Conservation (phyloP, 2,329 filamentous ascomycete species). For the Fusarium fracticaudum region DNA sequence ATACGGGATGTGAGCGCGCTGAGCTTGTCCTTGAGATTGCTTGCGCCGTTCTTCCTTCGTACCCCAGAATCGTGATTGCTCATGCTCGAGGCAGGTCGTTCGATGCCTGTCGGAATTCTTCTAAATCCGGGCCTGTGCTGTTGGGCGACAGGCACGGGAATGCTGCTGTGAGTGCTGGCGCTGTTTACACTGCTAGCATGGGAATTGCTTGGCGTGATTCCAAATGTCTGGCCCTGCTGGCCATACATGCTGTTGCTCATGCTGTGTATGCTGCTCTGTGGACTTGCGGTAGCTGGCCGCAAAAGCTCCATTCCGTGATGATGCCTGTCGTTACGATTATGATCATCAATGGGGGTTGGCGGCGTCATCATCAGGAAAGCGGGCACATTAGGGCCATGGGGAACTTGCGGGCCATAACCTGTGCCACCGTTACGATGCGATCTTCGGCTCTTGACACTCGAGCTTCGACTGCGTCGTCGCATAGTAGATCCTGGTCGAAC, state of each 20-base stretch:
- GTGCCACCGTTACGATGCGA: conserved; percentile 53
- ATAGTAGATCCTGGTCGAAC: conserved; percentile 53
- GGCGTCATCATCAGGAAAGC: conserved; percentile 60
- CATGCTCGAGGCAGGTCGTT: conserved; percentile 48
- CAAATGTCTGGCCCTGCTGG: conserved; percentile 11
- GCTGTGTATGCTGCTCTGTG: conserved; percentile 36
- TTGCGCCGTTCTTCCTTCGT: conserved; percentile 43
- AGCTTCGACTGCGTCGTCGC: conserved; percentile 61
- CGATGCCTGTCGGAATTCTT: conserved; percentile 36
- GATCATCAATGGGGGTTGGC: conserved; percentile 52
- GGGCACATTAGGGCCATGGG: conserved; percentile 46
- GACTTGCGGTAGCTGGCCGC: conserved; percentile 47
- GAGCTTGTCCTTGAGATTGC: conserved; percentile 49
- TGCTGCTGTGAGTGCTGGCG: conserved; percentile 31
- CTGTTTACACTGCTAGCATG: conserved; percentile 17
- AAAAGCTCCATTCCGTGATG: conserved; percentile 45
- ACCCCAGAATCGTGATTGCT: conserved; percentile 42
- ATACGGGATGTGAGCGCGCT: conserved; percentile 48
- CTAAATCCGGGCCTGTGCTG: conserved; percentile 37
- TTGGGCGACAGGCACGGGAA: conserved; percentile 16
- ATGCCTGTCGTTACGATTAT: conserved; percentile 28
- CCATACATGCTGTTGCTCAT: conserved; percentile 33
- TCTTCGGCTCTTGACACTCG: conserved; percentile 59
- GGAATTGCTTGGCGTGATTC: conserved; percentile 22
- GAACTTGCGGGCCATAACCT: conserved; percentile 28